Evolutionary conservation across 2,329 filamentous ascomycete genomes (phyloP), one percentile per base, ranked within the genome.

Genomic region (Hirsutella minnesotensis): DNA sequence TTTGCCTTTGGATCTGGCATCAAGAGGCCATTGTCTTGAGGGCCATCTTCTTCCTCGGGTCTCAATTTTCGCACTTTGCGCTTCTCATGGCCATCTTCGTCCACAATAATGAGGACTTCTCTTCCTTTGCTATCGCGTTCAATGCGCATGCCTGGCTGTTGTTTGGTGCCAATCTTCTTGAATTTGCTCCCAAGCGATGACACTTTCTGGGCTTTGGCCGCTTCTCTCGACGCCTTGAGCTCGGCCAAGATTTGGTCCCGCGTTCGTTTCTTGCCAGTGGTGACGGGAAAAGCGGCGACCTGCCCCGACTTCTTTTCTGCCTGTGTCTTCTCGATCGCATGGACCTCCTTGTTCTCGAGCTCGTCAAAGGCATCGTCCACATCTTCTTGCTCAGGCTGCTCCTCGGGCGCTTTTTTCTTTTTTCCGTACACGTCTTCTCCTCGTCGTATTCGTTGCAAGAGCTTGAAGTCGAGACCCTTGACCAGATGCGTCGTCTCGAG

Each of bases 381-480:
- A 51, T 63, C 59, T 5, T 63, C 56, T 13, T 63, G 54, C 3
- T 52, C 54, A 3, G 50, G 45, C 35, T 48, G 41, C 4, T 54
- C 47, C 24, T 55, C 39, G 10, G 16, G 60, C 59, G 49, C 55
- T 8, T 63, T 55, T 9, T 60, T 52, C 9, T 53, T 56, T 8
- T 65, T 61, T n/a, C 55, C 60, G 50, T 69, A 73, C 1, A 86
- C 72, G 60, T 89, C 67, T 58, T 88, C 84, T 34, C 83, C 85
- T 43, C 72, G 73, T 46, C 74, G 73, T 46, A 84, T 72, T 50
- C 80, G 72, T 59, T 84, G 77, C 22, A 89, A 66, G 12, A 96
- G 67, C 59, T 84, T 83, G 58, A 87, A 84, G 62, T 98, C 92
- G 40, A 98, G 64, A 0, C 92, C 92, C 58, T 95, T 96, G 39